Percentiles rank a stretch among this genome's conserved stretches.
Conservation (phyloP, 2,329 filamentous ascomycete genomes). For the Diplocarpon rosae region DNA sequence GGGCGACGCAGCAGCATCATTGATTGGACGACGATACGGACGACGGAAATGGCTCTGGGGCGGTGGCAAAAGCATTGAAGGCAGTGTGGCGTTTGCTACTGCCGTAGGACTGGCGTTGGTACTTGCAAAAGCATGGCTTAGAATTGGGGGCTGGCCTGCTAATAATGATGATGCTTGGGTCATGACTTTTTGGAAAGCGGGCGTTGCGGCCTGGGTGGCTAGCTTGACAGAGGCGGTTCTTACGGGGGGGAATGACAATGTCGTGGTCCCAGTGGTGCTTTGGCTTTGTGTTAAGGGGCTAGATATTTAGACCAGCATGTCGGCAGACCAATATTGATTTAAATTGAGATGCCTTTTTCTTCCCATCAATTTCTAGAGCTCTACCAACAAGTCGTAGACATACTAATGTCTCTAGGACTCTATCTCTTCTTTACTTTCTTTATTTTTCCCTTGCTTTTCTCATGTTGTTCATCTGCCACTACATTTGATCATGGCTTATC, state of each 20-base stretch:
- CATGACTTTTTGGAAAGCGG: constrained; percentile 57
- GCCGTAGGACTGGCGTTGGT: constrained; percentile 70
- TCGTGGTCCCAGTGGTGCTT: constrained; percentile 83
- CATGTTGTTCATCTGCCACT: too few relatives aligned
- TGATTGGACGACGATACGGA: constrained; percentile 80
- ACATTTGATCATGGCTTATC: too few relatives aligned
- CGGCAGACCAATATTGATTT: too few relatives aligned
- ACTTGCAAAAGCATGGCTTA: constrained; percentile 61
- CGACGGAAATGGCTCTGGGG: constrained; percentile 92
- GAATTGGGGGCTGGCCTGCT: constrained; percentile 64
- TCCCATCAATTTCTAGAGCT: too few relatives aligned
- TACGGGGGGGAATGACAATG: constrained; percentile 96
- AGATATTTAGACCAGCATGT: constrained; percentile 22
- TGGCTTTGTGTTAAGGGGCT: constrained; percentile 84
- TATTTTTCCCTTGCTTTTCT: too few relatives aligned
- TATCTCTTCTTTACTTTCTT: too few relatives aligned
- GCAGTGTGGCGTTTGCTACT: constrained; percentile 66
- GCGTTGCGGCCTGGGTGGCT: constrained; percentile 63
- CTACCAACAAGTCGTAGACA: too few relatives aligned
- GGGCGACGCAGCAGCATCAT: constrained; percentile 84
- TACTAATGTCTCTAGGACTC: too few relatives aligned
- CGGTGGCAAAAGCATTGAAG: constrained; percentile 90
- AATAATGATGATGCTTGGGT: constrained; percentile 67
- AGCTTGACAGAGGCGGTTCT: constrained; percentile 91
- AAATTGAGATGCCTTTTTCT: too few relatives aligned